These are phyloP conservation scores for Erodium chrysanthum DNA, from an alignment of 441 rosid species.

Conservation along the genomic window DNA sequence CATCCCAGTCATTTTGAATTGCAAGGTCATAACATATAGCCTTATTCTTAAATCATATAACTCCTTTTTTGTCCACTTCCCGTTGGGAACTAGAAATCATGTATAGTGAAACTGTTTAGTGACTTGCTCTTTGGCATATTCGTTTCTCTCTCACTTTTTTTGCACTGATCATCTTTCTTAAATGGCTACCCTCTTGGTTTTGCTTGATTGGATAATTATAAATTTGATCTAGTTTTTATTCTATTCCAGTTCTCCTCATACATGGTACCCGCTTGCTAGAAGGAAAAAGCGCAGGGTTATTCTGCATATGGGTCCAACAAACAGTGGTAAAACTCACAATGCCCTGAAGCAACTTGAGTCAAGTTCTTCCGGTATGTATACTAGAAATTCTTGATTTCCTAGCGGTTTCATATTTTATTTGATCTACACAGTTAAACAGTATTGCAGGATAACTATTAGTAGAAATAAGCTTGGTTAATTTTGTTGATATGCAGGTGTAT, in stretches of 20 bases:
- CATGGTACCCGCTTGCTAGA: constrained; percentile 79
- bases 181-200: too few relatives aligned
- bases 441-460: not conserved
- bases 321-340: constrained; percentile 81
- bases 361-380: constrained; percentile 60
- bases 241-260: constrained; percentile 47
- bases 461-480: constrained; percentile 6
- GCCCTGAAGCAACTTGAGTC: constrained; percentile 66
- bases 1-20: too few relatives aligned
- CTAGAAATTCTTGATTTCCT: constrained; percentile 13
- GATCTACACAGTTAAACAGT: constrained; percentile 2
- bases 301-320: constrained; percentile 89
- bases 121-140: too few relatives aligned
- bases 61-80: too few relatives aligned
- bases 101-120: too few relatives aligned
- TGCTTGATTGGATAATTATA: too few relatives aligned
- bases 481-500: constrained; percentile 46
- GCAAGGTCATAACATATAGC: too few relatives aligned
- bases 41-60: too few relatives aligned
- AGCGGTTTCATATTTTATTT: not conserved
- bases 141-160: too few relatives aligned
- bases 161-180: too few relatives aligned
- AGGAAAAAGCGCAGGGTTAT: constrained; percentile 65
- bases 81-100: too few relatives aligned
- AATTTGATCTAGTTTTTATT: too few relatives aligned